Conservation (phyloP, 345 rosid species). For the Odontarrhena argentea region DNA sequence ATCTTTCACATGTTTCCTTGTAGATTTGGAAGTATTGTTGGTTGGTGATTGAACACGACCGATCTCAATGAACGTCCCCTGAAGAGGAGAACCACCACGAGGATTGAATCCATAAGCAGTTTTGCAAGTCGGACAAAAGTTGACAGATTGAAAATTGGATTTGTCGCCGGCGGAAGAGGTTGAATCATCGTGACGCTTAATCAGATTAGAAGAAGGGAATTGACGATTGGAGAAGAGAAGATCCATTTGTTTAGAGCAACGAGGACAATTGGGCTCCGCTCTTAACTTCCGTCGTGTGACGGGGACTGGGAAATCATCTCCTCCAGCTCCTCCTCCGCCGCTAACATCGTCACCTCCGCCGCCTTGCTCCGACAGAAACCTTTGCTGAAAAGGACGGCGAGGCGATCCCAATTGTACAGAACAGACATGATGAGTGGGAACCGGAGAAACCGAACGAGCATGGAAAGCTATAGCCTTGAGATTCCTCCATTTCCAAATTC, state of each 20-base stretch:
- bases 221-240: conserved; percentile 73
- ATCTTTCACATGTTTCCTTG: conserved; percentile 38
- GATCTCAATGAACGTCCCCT: conserved; percentile 90
- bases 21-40: conserved; percentile 27
- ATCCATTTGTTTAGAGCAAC: conserved; percentile 84
- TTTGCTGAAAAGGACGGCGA: conserved; percentile 58
- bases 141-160: conserved; percentile 57
- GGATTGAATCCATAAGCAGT: conserved; percentile 83
- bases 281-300: conserved; percentile 59
- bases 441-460: conserved; percentile 35
- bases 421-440: conserved; percentile 54
- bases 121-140: conserved; percentile 88
- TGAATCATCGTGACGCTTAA: conserved; percentile 40
- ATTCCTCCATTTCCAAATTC: conserved; percentile 72
- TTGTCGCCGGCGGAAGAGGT: conserved; percentile 29
- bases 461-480: conserved; percentile 47
- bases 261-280: conserved; percentile 94
- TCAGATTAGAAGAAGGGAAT: conserved; percentile 45
- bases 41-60: conserved; percentile 47
- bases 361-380: conserved; percentile 74
- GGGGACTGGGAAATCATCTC: conserved; percentile 32
- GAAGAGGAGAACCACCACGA: conserved; percentile 63
- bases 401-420: conserved; percentile 46
- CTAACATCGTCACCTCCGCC: conserved; percentile 45
- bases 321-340: conserved; percentile 29